These are phyloP conservation scores for Coemansia sp. DNA, from an alignment of 192 early-diverging fungal genomes.

Conservation along the genomic window DNA sequence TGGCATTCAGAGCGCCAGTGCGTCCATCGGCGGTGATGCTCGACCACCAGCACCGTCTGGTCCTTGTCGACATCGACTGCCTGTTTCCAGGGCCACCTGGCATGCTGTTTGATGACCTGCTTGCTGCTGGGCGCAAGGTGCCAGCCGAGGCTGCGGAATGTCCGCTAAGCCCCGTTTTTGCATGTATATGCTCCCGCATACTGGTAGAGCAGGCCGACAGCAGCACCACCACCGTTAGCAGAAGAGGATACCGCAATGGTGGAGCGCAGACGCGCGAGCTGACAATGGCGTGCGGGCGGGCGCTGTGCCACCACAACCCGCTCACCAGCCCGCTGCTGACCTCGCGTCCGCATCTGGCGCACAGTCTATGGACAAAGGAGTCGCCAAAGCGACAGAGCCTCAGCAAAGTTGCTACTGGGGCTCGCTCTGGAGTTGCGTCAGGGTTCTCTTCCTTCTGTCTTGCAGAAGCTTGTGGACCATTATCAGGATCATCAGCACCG, in stretches of 20 bases:
- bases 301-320: not conserved
- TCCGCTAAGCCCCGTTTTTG: conserved; percentile 10
- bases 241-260: too few species aligned
- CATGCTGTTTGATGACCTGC: conserved; percentile 1
- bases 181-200: conserved; percentile 1
- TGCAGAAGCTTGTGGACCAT: conserved; percentile 78
- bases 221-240: too few species aligned
- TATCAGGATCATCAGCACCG: conserved; percentile 80
- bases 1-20: conserved; percentile 4
- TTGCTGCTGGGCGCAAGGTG: not conserved
- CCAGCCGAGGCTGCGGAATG: not conserved
- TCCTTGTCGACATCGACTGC: conserved; percentile 16
- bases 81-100: conserved; percentile 10
- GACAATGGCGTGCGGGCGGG: not conserved
- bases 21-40: conserved; percentile 12
- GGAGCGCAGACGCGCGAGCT: not conserved
- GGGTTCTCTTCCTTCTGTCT: conserved; percentile 11
- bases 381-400: too few species aligned
- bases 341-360: not conserved
- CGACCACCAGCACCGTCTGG: conserved; percentile 6
- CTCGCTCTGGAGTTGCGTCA: not conserved
- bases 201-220: not conserved
- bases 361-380: too few species aligned
- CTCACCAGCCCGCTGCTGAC: not conserved
- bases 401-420: too few species aligned